These are phyloP conservation scores for Plasmodium knowlesi DNA, from an alignment of 169 alveolate genomes.

Conservation along the genomic window DNA sequence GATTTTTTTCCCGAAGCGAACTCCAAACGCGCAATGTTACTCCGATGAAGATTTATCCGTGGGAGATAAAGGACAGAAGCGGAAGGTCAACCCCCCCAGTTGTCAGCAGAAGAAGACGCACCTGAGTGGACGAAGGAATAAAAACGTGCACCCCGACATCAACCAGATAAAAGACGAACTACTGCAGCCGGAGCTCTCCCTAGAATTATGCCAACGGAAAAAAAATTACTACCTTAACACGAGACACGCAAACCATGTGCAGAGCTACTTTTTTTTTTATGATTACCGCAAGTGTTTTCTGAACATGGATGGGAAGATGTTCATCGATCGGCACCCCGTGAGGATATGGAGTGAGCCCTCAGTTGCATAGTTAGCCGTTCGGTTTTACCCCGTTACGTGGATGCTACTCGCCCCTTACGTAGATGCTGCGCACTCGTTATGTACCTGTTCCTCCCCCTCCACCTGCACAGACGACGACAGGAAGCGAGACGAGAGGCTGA, in stretches of 20 bases:
- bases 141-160: not conserved
- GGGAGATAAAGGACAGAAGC: not conserved
- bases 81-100: not conserved
- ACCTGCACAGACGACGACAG: conserved; percentile 5
- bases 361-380: not conserved
- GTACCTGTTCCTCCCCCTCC: not conserved
- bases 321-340: conserved; percentile 35
- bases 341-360: not conserved
- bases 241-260: conserved; percentile 27
- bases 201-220: conserved; percentile 23
- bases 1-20: conserved; percentile 7
- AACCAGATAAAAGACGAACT: conserved; percentile 18
- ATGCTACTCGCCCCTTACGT: not conserved
- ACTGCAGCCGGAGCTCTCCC: conserved; percentile 4
- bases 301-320: conserved; percentile 64
- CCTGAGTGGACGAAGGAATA: not conserved
- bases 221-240: conserved; percentile 47
- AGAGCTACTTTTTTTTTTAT: conserved; percentile 44
- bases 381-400: no score
- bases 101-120: not conserved
- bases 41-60: not conserved
- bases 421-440: not conserved
- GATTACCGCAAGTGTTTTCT: conserved; percentile 48
- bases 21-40: conserved; percentile 11
- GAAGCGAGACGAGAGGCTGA: conserved; percentile 26